phyloP scores from a whole-genome alignment of 305 asterid species.

The Fraxinus sp. region DNA sequence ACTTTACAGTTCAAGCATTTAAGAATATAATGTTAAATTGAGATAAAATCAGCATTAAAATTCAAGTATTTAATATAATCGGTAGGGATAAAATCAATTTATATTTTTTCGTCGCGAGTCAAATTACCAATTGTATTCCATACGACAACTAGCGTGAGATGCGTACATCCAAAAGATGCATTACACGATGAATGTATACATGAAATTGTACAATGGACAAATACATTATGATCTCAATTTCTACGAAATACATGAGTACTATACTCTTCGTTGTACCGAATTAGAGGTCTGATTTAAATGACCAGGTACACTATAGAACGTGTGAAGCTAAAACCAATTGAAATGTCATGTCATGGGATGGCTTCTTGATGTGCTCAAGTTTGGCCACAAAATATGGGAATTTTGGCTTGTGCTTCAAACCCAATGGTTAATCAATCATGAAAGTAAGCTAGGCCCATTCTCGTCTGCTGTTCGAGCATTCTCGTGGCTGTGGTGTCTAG shows the following conservation, averaged over 20 bases:
- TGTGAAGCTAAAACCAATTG: not conserved
- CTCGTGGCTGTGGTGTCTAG: constrained; percentile 63
- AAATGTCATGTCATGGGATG: not conserved
- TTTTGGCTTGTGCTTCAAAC: not conserved
- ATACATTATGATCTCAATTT: not conserved
- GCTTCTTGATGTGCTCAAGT: not conserved
- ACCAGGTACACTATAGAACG: not conserved
- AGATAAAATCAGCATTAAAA: not conserved
- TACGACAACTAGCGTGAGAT: not conserved
- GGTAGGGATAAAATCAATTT: too few relatives aligned
- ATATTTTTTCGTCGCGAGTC: too few relatives aligned
- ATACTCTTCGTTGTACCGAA: not conserved
- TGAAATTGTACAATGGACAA: not conserved
- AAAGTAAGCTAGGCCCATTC: constrained; percentile 57
- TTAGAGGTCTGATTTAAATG: not conserved
- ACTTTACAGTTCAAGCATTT: not conserved
- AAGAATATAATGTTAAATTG: not conserved
- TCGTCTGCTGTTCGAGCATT: constrained; percentile 74
- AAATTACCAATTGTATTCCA: not conserved
- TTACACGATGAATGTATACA: not conserved
- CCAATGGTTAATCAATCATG: constrained; percentile 13
- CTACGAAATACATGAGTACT: not conserved
- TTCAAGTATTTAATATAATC: not conserved
- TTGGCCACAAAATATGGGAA: not conserved
- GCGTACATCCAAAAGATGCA: not conserved